Conservation (phyloP, 805 yeast species). For the Cyberlindnera mrakii region DNA sequence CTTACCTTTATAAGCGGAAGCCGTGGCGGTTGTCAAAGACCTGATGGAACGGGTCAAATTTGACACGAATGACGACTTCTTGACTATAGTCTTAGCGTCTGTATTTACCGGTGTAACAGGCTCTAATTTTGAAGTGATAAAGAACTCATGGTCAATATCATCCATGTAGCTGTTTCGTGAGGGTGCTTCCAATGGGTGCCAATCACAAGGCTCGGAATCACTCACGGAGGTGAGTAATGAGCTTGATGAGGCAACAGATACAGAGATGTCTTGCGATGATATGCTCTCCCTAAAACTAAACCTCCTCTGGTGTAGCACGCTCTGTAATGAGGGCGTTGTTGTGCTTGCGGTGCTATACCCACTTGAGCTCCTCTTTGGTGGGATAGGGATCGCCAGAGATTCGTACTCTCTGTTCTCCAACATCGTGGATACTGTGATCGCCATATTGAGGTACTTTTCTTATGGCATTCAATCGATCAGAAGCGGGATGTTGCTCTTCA, state of each 20-base stretch:
- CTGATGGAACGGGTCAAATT: conserved; percentile 17
- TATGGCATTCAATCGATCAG: not conserved
- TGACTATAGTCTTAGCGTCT: not conserved
- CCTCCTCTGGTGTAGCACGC: conserved; percentile 18
- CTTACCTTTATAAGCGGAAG: conserved; percentile 4
- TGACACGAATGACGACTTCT: conserved; percentile 18
- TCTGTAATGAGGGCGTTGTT: conserved; percentile 22
- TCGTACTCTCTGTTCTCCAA: conserved; percentile 1
- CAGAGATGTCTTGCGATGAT: conserved; percentile 4
- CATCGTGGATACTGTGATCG: conserved; percentile 1
- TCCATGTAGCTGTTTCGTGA: conserved; percentile 7
- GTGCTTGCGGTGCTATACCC: conserved; percentile 1
- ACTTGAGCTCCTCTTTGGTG: conserved; percentile 2
- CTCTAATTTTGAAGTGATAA: conserved; percentile 4
- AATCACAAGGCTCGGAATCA: conserved; percentile 11
- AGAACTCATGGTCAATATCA: conserved; percentile 21
- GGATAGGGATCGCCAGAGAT: conserved; percentile 20
- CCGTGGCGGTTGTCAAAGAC: conserved; percentile 13
- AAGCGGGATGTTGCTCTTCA: not conserved
- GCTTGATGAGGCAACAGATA: conserved; percentile 4
- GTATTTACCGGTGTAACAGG: not conserved
- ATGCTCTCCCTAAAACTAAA: conserved; percentile 4
- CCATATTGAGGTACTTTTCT: conserved; percentile 1
- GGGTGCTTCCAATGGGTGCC: conserved; percentile 18
- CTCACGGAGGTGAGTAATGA: conserved; percentile 6